A percentile compares a stretch with the other conserved stretches of the same genome.
phyloP scores from a whole-genome alignment of 768 basidiomycete species.

The Amyloporia xantha region DNA sequence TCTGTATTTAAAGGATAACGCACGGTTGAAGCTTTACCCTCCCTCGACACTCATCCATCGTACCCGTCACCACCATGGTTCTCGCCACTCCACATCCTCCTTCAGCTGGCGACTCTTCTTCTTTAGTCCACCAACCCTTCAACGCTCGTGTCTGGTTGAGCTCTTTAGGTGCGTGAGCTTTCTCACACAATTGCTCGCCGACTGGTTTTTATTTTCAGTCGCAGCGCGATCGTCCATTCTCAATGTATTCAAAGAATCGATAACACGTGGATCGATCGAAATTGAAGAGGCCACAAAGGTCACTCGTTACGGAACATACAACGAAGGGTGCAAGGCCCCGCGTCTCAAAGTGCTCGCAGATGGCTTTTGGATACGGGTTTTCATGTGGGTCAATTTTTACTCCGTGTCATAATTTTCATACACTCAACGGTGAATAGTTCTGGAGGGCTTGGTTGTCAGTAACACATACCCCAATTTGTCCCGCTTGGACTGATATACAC shows the following conservation, averaged over 20 bases:
- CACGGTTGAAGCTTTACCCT: not conserved
- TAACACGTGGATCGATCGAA: conserved; percentile 21
- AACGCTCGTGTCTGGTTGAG: no score
- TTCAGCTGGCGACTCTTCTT: not conserved
- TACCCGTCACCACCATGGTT: not conserved
- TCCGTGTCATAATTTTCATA: no score
- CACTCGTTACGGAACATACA: conserved; percentile 19
- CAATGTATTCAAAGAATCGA: conserved; percentile 18
- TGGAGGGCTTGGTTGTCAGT: conserved; percentile 29
- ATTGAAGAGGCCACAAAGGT: conserved; percentile 22
- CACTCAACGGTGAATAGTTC: no score
- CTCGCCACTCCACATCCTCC: not conserved
- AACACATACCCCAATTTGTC: not conserved
- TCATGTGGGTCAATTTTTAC: conserved; percentile 29
- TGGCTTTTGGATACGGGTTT: conserved; percentile 30
- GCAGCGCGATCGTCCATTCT: conserved; percentile 24
- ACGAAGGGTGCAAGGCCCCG: conserved; percentile 11
- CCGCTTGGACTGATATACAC: not conserved
- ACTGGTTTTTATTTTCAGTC: not conserved
- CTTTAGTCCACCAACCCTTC: not conserved
- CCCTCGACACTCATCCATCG: not conserved
- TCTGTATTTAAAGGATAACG: not conserved
- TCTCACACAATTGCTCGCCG: not conserved
- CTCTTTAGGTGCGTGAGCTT: not conserved
- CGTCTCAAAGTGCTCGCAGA: conserved; percentile 23